Percentiles rank a stretch among this genome's conserved stretches.
Evolutionary conservation across 371 early-diverging fungal genomes (phyloP).

Genomic region (Mortierella sp.): DNA sequence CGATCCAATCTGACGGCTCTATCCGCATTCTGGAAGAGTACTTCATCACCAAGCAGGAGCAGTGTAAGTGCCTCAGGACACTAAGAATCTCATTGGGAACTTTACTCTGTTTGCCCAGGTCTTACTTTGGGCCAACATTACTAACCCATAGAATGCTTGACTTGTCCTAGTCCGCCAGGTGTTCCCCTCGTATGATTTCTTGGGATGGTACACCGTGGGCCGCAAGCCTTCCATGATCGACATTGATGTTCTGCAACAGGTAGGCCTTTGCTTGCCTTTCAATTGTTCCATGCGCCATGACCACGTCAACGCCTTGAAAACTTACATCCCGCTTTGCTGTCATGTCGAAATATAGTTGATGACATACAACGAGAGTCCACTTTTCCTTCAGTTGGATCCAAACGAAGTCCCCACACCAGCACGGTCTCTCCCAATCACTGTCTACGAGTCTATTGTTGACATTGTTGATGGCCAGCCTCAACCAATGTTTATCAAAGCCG

Average conservation of each 20-base stretch:
- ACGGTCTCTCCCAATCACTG: constrained; percentile 77
- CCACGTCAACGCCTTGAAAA: background rate
- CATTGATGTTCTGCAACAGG: constrained; percentile 82
- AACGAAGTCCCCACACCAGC: constrained; percentile 60
- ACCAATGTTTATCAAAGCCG: constrained; percentile 74
- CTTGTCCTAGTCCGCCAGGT: constrained; percentile 79
- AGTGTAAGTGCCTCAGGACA: constrained; percentile 65
- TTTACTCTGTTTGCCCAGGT: too few relatives aligned
- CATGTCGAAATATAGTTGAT: constrained; percentile 64
- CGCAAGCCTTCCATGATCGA: constrained; percentile 70
- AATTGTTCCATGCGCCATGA: background rate
- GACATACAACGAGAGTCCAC: constrained; percentile 80
- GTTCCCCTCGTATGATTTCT: constrained; percentile 84
- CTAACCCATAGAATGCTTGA: background rate
- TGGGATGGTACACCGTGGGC: constrained; percentile 91
- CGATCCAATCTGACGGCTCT: constrained; percentile 58
- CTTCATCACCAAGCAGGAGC: constrained; percentile 80
- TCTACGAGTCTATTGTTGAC: constrained; percentile 89
- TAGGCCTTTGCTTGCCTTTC: constrained; percentile 34
- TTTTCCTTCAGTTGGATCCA: constrained; percentile 85
- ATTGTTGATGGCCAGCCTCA: constrained; percentile 70
- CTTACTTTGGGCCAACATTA: background rate
- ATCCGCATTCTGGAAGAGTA: constrained; percentile 70
- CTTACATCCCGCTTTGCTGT: background rate
- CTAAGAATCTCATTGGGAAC: too few relatives aligned